A percentile compares a stretch with the other conserved stretches of the same genome.
Evolutionary conservation across 495 filamentous ascomycete species (phyloP).

Genomic region (Staphylotrichum longicolle): DNA sequence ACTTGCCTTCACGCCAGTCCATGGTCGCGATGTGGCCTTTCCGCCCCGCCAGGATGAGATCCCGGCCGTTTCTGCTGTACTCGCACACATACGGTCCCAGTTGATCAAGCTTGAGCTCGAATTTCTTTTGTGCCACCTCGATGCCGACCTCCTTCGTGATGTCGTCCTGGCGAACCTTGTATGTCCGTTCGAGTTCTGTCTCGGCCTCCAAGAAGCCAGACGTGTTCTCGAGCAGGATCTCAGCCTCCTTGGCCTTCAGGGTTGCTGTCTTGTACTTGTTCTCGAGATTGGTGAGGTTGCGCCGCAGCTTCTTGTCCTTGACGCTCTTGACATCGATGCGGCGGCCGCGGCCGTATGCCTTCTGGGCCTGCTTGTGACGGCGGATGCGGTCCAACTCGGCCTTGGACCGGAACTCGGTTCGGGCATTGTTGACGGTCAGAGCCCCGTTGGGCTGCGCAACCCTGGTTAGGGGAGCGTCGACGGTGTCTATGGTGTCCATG

Average conservation of each 20-base stretch:
- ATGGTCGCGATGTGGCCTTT: conserved; percentile 96
- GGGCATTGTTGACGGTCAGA: conserved; percentile 41
- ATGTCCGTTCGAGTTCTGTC: conserved; percentile 82
- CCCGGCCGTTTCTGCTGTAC: conserved; percentile 83
- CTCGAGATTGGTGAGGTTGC: conserved; percentile 75
- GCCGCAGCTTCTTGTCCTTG: conserved; percentile 85
- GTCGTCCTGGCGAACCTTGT: conserved; percentile 87
- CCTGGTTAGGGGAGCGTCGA: conserved; percentile 23
- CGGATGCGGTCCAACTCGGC: conserved; percentile 44
- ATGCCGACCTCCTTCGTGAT: conserved; percentile 69
- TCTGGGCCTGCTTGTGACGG: conserved; percentile 61
- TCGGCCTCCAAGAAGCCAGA: conserved; percentile 87
- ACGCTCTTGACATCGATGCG: conserved; percentile 56
- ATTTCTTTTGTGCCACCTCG: conserved; percentile 85
- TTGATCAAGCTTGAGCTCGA: conserved; percentile 79
- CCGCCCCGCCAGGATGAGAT: conserved; percentile 78
- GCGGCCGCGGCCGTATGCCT: conserved; percentile 79
- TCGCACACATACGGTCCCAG: conserved; percentile 85
- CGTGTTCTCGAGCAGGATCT: conserved; percentile 88
- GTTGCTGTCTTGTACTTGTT: conserved; percentile 75
- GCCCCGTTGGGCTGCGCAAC: conserved; percentile 44
- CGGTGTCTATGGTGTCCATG: conserved; percentile 28
- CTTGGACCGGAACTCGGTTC: conserved; percentile 45
- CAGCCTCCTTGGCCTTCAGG: conserved; percentile 84
- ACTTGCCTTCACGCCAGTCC: conserved; percentile 90